These are phyloP conservation scores for Eudorina sp. DNA, from an alignment of 139 green algal genomes.

Conservation along the genomic window DNA sequence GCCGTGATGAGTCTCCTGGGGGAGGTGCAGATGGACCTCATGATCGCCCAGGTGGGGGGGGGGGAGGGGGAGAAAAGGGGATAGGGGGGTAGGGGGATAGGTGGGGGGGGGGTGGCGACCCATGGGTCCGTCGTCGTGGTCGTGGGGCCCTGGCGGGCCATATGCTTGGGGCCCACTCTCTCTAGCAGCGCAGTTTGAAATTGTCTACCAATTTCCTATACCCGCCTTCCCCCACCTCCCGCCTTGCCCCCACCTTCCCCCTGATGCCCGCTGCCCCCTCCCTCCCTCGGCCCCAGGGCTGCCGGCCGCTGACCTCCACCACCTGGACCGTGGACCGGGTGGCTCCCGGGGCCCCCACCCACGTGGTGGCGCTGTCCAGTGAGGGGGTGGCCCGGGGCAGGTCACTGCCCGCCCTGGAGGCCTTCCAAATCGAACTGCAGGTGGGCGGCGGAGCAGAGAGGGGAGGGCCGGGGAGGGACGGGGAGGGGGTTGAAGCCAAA, in stretches of 20 bases:
- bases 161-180: too few species aligned
- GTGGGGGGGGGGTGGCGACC: not conserved
- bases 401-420: constrained; percentile 53
- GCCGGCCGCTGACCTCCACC: constrained; percentile 49
- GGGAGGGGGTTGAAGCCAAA: too few species aligned
- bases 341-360: not conserved
- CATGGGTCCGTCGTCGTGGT: not conserved
- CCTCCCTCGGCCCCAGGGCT: constrained; percentile 50
- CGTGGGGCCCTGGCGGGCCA: too few species aligned
- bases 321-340: constrained; percentile 51
- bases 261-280: not conserved
- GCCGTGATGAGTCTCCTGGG: constrained; percentile 67
- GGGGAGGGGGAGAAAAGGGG: constrained; percentile 47
- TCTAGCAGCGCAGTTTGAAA: not conserved
- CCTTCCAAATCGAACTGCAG: constrained; percentile 59
- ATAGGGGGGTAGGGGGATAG: not conserved
- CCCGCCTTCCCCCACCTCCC: not conserved
- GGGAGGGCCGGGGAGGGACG: too few species aligned
- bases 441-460: not conserved
- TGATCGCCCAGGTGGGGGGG: constrained; percentile 67
- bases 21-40: constrained; percentile 63
- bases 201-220: not conserved
- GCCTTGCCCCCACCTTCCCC: not conserved
- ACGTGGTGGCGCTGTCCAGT: not conserved
- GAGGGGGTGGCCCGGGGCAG: constrained; percentile 11